Evolutionary conservation across 352 stramenopile species (phyloP), one percentile per base, ranked within the genome.

Genomic region (Peronospora farinosa): DNA sequence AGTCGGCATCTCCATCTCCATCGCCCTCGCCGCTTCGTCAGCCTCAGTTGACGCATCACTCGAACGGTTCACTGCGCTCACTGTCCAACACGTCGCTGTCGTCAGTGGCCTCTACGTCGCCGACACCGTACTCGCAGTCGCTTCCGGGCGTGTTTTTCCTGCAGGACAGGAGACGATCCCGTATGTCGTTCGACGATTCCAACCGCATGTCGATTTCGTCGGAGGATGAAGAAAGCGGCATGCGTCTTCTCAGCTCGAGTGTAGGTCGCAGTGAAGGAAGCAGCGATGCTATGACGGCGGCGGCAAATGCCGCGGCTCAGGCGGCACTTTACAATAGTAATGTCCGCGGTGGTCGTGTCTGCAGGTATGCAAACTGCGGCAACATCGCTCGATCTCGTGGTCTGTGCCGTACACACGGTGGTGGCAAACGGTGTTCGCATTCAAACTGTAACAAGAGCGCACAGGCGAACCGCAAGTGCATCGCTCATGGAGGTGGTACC

Each of bases 401-500:
- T 5, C 57, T 88, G 39, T 91, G 79, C 41, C 78, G 78, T 36
- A 89, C 74, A 2, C 79, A 91, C 45, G 79, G 79, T 44, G 79
- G 79, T 11, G 79, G 78, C 16, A 91, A 91, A 60, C 72, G 81
- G 15, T 91, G 83, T 43, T 89, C 78, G 39, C 75, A 92, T 45
- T 80, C 80, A 8, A 78, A 77, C 40, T 93, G 83, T 58, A 89
- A 86, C 63, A 93, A 93, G 59, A 88, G 73, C 33, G 83, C 83
- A n/a, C 80, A 93, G 66, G 81, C 80, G 40, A 92, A 92, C 57
- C 80, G 81, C 54, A 93, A 93, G 57, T 93, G 83, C 52, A 93
- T 93, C 28, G 80, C 80, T 7, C 83, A 93, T 62, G 83, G 83
- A 25, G 83, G 83, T 15, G 83, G 83, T 40, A 93, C 80, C 5